phyloP scores from a whole-genome alignment of 306 rosid species.

The Medicago arabica region DNA sequence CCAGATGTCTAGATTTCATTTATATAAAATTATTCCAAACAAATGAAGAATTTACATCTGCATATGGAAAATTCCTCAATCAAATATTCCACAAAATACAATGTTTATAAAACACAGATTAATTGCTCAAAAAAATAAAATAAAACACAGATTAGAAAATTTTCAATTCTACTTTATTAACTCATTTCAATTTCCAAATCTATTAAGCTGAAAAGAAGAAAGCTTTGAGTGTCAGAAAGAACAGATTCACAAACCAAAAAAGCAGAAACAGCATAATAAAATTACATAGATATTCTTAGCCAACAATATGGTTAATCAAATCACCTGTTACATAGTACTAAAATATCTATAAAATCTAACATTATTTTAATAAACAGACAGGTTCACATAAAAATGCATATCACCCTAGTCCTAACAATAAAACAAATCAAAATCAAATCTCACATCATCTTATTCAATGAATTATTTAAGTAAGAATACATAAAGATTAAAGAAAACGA shows the following conservation, averaged over 20 bases:
- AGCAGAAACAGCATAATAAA: constrained; percentile 14
- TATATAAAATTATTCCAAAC: neutral
- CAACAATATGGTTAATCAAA: constrained; percentile 34
- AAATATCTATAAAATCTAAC: neutral
- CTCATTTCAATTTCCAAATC: neutral
- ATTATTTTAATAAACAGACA: constrained; percentile 11
- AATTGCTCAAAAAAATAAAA: no score
- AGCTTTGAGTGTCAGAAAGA: constrained; percentile 1
- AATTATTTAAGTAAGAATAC: constrained; percentile 7
- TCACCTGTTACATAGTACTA: constrained; percentile 9
- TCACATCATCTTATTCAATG: constrained; percentile 33
- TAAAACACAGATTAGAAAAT: no score
- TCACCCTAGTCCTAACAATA: constrained; percentile 20
- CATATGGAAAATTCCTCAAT: constrained; percentile 1
- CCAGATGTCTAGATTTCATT: no score
- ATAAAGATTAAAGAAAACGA: neutral
- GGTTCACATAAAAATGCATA: constrained; percentile 19
- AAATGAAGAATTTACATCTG: constrained; percentile 2
- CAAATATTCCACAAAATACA: constrained; percentile 8
- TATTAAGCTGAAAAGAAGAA: constrained; percentile 18
- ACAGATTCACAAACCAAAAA: constrained; percentile 26
- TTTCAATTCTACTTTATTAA: neutral
- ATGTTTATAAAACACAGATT: neutral
- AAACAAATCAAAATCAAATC: constrained; percentile 17
- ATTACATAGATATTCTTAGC: constrained; percentile 24